Conservation (phyloP, 345 rosid species). For the Eucalyptus curtisii region DNA sequence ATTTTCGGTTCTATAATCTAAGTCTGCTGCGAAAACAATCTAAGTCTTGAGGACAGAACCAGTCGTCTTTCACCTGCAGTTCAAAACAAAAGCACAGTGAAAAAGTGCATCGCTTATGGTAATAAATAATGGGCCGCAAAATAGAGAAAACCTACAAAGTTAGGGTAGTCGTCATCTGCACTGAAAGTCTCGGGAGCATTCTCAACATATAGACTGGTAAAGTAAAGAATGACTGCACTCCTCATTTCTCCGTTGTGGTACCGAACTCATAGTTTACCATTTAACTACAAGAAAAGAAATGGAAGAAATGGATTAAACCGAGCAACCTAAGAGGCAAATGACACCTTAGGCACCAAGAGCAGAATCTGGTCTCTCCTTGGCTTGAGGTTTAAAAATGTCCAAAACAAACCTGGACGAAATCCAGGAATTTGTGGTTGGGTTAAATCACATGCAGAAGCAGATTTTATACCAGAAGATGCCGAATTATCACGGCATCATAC, state of each 20-base stretch:
- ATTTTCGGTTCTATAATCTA: not conserved
- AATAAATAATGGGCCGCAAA: not conserved
- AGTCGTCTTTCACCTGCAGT: conserved; percentile 22
- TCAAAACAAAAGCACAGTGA: not conserved
- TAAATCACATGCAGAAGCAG: too few relatives aligned
- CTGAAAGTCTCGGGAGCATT: conserved; percentile 18
- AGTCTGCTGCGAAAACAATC: conserved; percentile 2
- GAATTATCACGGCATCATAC: too few relatives aligned
- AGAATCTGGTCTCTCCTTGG: too few relatives aligned
- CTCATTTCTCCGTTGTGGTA: conserved; percentile 22
- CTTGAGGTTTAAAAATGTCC: too few relatives aligned
- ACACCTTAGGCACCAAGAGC: not conserved
- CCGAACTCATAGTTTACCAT: conserved; percentile 1
- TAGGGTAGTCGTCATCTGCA: conserved; percentile 10
- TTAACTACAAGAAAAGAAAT: not conserved
- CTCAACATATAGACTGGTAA: conserved; percentile 11
- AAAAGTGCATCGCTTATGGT: not conserved
- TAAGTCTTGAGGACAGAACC: conserved; percentile 19
- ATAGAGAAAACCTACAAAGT: conserved; percentile 15
- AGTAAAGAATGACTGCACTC: conserved; percentile 31
- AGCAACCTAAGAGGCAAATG: not conserved
- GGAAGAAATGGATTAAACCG: not conserved
- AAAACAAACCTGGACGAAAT: too few relatives aligned
- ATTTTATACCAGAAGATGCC: too few relatives aligned
- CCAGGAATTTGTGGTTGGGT: too few relatives aligned